These are phyloP conservation scores for Hemisphaericaspora xylofermentans DNA, from an alignment of 1,139 yeast species.

Conservation along the genomic window DNA sequence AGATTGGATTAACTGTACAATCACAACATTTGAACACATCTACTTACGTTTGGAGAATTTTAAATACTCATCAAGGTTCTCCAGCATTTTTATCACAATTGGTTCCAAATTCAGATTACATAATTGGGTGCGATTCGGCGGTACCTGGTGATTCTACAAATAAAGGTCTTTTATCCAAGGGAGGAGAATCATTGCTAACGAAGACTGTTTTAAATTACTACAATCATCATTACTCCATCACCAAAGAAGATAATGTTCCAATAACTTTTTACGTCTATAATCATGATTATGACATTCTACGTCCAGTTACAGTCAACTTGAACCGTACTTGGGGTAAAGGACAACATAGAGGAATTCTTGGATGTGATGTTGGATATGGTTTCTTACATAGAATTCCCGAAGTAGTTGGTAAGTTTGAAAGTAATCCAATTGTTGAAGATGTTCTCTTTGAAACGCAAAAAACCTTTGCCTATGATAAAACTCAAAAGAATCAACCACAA, in stretches of 20 bases:
- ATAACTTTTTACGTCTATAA: conserved; percentile 77
- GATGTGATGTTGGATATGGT: conserved; percentile 96
- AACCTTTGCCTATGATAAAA: conserved; percentile 15
- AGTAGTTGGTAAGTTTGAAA: conserved; percentile 51
- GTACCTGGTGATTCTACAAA: conserved; percentile 54
- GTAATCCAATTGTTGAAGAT: conserved; percentile 34
- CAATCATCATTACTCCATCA: conserved; percentile 45
- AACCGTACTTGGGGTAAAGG: conserved; percentile 44
- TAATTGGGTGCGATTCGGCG: conserved; percentile 77
- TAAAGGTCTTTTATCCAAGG: conserved; percentile 62
- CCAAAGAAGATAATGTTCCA: conserved; percentile 37
- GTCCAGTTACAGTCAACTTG: conserved; percentile 77
- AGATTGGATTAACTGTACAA: conserved; percentile 68
- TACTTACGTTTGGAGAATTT: conserved; percentile 85
- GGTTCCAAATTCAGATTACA: conserved; percentile 82
- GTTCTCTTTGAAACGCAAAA: conserved; percentile 34
- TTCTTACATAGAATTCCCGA: conserved; percentile 81
- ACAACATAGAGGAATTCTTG: conserved; percentile 73
- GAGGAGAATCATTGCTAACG: conserved; percentile 82
- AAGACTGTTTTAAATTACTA: conserved; percentile 60
- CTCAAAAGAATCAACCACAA: conserved; percentile 8
- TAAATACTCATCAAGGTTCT: conserved; percentile 70
- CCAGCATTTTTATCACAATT: conserved; percentile 88
- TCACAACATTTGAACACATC: conserved; percentile 76
- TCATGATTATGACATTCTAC: conserved; percentile 76